phyloP scores from a whole-genome alignment of 2,329 filamentous ascomycete genomes.

The Capronia americana region DNA sequence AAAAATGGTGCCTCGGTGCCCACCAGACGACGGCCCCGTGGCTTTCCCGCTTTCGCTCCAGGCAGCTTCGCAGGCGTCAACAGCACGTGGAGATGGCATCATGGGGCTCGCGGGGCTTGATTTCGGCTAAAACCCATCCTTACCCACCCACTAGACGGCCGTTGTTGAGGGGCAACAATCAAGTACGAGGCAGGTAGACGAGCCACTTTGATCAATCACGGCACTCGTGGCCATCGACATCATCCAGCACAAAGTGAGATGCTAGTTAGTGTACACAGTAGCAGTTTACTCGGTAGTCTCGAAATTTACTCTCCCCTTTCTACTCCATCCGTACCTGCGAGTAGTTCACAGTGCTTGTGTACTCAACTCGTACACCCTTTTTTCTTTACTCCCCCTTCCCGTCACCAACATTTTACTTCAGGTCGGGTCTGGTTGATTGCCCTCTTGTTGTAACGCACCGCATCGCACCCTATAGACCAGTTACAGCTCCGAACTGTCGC shows the following conservation, averaged over 20 bases:
- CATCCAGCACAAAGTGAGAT: neutral
- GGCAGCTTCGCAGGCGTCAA: neutral
- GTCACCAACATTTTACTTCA: too few species aligned
- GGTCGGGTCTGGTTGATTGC: too few species aligned
- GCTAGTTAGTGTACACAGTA: too few species aligned
- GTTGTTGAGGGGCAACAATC: slow-evolving; percentile 37
- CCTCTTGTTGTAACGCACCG: too few species aligned
- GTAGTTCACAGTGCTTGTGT: too few species aligned
- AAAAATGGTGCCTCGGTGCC: too few species aligned
- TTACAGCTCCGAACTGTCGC: neutral
- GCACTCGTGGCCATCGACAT: neutral
- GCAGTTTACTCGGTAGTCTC: too few species aligned
- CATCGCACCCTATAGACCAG: neutral
- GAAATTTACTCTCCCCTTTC: too few species aligned
- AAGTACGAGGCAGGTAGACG: neutral
- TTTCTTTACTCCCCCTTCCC: too few species aligned
- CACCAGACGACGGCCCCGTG: too few species aligned
- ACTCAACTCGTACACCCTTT: too few species aligned
- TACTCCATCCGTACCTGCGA: too few species aligned
- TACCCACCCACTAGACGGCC: slow-evolving; percentile 6
- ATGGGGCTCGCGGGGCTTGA: slow-evolving; percentile 16
- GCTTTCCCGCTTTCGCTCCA: neutral
- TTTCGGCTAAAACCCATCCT: slow-evolving; percentile 19
- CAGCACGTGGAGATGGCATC: slow-evolving; percentile 9
- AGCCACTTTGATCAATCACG: neutral